Base-by-base conservation (phyloP, 2,329 filamentous ascomycete species). In the Fusarium sp. region DNA sequence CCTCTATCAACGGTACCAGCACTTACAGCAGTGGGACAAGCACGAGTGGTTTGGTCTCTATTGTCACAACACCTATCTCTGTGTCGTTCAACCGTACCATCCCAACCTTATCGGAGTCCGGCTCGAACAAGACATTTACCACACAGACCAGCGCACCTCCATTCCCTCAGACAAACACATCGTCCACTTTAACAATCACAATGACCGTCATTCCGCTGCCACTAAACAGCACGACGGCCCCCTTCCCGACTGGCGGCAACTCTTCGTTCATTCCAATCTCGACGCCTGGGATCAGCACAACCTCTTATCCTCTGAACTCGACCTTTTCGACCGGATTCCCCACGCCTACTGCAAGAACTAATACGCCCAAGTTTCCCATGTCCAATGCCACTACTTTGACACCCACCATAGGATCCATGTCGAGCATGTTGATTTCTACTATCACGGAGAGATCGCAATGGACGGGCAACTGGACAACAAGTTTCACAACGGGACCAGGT, bases 121-220 rank as follows among this genome's bases (percentile, higher is more conserved):
- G 24, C 9, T 33, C 33, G 14, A 63, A 20, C 33, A 61, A 41
- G 7, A 65, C 56, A 11, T 41, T 56, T 16, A 65, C 61, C 16
- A 65, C 65, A 6, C 35, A 64, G 33, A 64, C 57, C 11, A 70
- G 54, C 39, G 63, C 52, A 24, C 41, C 62, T 4, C 72, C 72
- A 11, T 77, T 77, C 45, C 68, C 76, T 22, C 43, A 52, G 27
- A 65, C 74, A 6, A 78, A 78, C 63, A 64, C 67, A 11, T 78
- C 76, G 18, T 45, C 35, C 9, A 45, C 22, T 16, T n/a, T 52
- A 20, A 64, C 61, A 6, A 27, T 45, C 22, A 57, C 65, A 6
- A 56, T 57, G 18, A 72, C 69, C 14, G 63, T 65, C 27, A 43
- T 64, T 57, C 24, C 65, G 13, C 48, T 72, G 35, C 52, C 63